phyloP scores from a whole-genome alignment of 169 alveolate genomes.

The Eimeria acervulina region DNA sequence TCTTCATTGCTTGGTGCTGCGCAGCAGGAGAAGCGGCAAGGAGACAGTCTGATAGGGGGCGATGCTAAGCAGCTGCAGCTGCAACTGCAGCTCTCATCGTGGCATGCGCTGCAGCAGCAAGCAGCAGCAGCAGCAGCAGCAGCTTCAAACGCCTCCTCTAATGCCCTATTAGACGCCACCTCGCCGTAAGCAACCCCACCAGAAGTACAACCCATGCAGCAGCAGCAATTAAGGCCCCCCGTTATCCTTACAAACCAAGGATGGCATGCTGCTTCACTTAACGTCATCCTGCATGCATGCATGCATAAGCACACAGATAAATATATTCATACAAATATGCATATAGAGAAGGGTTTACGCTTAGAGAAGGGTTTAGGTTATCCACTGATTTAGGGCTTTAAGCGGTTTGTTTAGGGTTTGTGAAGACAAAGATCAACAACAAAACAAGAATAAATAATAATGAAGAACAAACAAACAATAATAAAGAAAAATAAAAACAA shows the following conservation, averaged over 20 bases:
- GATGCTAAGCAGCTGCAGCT: background rate
- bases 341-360: background rate
- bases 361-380: background rate
- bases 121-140: slow-evolving; percentile 31
- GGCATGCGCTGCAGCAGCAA: slow-evolving; percentile 16
- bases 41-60: background rate
- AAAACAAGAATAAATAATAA: too few relatives aligned
- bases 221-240: slow-evolving; percentile 29
- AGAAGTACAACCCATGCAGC: slow-evolving; percentile 19
- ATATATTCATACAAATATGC: too few relatives aligned
- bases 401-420: too few relatives aligned
- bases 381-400: too few relatives aligned
- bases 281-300: slow-evolving; percentile 34
- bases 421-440: too few relatives aligned
- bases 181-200: background rate
- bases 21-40: background rate
- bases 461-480: too few relatives aligned
- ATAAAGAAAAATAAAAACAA: too few relatives aligned
- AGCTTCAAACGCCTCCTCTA: slow-evolving; percentile 3
- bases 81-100: background rate
- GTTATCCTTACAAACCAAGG: slow-evolving; percentile 72
- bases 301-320: background rate
- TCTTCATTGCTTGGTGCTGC: background rate
- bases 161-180: background rate
- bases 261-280: slow-evolving; percentile 59